A percentile compares a stretch with the other conserved stretches of the same genome.
Evolutionary conservation across 805 yeast species (phyloP).

Genomic region (Vanderwaltozyma yarrowii): DNA sequence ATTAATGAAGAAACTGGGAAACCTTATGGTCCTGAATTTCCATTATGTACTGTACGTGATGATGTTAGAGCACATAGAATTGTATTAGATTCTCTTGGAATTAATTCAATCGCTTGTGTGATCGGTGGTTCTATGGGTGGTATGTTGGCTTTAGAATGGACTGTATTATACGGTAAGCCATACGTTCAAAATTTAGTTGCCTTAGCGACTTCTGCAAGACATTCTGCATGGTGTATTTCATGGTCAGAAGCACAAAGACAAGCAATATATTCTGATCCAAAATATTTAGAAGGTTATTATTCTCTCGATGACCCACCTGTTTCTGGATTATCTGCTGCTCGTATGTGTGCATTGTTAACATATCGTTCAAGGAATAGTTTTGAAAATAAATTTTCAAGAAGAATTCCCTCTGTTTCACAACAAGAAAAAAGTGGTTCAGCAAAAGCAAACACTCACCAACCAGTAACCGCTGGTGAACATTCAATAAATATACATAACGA

Average conservation of each 20-base stretch:
- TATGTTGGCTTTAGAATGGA: conserved; percentile 86
- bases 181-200: conserved; percentile 71
- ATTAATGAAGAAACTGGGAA: conserved; percentile 65
- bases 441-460: not conserved
- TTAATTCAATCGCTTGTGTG: conserved; percentile 70
- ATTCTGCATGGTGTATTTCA: conserved; percentile 96
- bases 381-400: conserved; percentile 86
- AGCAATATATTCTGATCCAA: conserved; percentile 90
- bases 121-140: conserved; percentile 99
- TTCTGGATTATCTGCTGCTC: conserved; percentile 86
- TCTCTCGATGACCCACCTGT: conserved; percentile 67
- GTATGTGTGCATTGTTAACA: conserved; percentile 93
- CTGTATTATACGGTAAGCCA: conserved; percentile 46
- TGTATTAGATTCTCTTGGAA: conserved; percentile 70
- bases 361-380: conserved; percentile 88
- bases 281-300: conserved; percentile 85
- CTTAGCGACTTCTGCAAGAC: conserved; percentile 87
- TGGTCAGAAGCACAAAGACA: conserved; percentile 99
- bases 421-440: conserved; percentile 22
- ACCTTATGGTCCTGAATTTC: conserved; percentile 90
- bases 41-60: conserved; percentile 86
- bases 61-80: conserved; percentile 73
- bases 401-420: conserved; percentile 39
- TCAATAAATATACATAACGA: conserved; percentile 84
- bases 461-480: conserved; percentile 47